Evolutionary conservation across 345 rosid species (phyloP).

Genomic region (Linum trigynum): DNA sequence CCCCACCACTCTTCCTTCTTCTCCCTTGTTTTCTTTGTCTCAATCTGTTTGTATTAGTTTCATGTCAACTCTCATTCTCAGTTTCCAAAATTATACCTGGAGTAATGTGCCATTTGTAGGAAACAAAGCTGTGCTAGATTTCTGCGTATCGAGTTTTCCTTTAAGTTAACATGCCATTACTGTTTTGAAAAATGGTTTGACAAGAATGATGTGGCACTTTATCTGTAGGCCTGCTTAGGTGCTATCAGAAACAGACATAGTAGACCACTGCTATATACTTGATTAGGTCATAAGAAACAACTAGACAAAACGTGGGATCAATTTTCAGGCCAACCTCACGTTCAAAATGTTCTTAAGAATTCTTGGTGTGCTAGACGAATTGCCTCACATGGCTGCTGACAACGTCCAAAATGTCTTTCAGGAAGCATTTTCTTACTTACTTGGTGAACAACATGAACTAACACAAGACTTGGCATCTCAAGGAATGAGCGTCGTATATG

Average conservation of each 20-base stretch:
- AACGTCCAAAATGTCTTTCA: constrained; percentile 21
- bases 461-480: constrained; percentile 96
- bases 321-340: too few species aligned
- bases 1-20: not conserved
- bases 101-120: not conserved
- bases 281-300: too few species aligned
- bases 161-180: too few species aligned
- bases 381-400: not conserved
- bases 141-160: too few species aligned
- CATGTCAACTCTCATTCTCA: not conserved
- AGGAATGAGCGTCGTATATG: constrained; percentile 96
- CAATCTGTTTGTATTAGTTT: not conserved
- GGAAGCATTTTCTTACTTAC: constrained; percentile 89
- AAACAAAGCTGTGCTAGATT: too few species aligned
- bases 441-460: constrained; percentile 92
- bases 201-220: too few species aligned
- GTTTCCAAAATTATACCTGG: not conserved
- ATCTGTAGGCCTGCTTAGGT: too few species aligned
- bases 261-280: too few species aligned
- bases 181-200: too few species aligned
- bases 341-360: not conserved
- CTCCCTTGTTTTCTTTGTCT: not conserved
- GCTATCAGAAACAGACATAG: too few species aligned
- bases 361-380: not conserved
- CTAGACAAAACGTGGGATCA: too few species aligned